These are phyloP conservation scores for Phytophthora europaea DNA, from an alignment of 352 stramenopile genomes.

Conservation along the genomic window DNA sequence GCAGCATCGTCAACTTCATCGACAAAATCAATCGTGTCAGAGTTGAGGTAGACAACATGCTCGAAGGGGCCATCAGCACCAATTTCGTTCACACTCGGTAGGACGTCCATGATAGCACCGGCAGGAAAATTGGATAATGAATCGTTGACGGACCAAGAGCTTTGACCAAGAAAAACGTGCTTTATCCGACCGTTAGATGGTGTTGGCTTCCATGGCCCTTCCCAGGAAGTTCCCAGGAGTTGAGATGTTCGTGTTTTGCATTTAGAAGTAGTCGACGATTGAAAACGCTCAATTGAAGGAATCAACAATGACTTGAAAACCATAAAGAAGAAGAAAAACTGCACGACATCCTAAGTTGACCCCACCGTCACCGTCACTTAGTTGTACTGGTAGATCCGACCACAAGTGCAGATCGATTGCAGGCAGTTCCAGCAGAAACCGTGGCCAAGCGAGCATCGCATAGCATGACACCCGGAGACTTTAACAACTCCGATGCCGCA, in stretches of 20 bases:
- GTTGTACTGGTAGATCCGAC: conserved; percentile 2
- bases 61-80: conserved; percentile 27
- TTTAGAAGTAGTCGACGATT: no score
- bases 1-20: conserved; percentile 32
- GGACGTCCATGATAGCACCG: conserved; percentile 26
- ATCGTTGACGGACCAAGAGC: neutral
- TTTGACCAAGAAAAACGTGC: neutral
- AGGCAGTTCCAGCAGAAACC: conserved; percentile 55
- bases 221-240: neutral
- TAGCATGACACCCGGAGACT: conserved; percentile 55
- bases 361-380: neutral
- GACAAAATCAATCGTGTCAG: conserved; percentile 22
- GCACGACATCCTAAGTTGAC: neutral
- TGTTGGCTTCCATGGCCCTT: neutral
- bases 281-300: neutral
- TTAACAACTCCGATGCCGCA: conserved; percentile 72
- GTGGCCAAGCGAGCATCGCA: conserved; percentile 50
- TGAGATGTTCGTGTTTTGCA: neutral
- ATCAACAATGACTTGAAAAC: neutral
- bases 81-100: conserved; percentile 20
- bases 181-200: conserved; percentile 1
- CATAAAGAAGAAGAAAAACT: neutral
- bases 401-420: conserved; percentile 31
- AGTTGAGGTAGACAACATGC: conserved; percentile 17
- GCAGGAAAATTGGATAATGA: conserved; percentile 15